Percentiles rank a stretch among this genome's conserved stretches.
These are phyloP conservation scores for Claviceps spartinae DNA, from an alignment of 2,329 filamentous ascomycete genomes.

Conservation along the genomic window DNA sequence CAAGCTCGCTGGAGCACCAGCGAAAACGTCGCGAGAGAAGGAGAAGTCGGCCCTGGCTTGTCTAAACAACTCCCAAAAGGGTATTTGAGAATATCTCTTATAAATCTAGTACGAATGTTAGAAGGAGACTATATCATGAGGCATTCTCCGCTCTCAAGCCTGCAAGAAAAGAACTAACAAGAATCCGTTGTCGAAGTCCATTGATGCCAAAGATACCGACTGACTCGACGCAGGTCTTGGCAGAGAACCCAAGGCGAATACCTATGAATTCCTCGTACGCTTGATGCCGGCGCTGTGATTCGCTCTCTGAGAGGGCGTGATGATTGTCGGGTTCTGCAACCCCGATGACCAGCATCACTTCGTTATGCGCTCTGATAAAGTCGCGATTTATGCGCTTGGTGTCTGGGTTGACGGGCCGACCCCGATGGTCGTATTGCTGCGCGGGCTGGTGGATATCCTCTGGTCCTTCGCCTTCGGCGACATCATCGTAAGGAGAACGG, in stretches of 20 bases:
- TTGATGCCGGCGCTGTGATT: slow-evolving; percentile 29
- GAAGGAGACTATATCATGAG: no score
- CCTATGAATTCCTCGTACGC: slow-evolving; percentile 35
- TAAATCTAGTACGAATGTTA: slow-evolving; percentile 30
- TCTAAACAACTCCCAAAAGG: slow-evolving; percentile 31
- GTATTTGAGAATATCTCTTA: slow-evolving; percentile 32
- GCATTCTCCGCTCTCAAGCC: not conserved
- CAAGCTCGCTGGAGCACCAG: slow-evolving; percentile 19
- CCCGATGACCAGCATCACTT: slow-evolving; percentile 50
- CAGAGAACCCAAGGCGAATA: slow-evolving; percentile 21
- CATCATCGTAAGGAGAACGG: slow-evolving; percentile 46
- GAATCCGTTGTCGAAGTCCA: slow-evolving; percentile 39
- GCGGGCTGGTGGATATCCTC: slow-evolving; percentile 24
- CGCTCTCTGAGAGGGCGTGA: slow-evolving; percentile 23
- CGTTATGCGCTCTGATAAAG: slow-evolving; percentile 46
- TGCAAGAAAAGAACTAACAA: slow-evolving; percentile 23
- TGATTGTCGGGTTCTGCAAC: slow-evolving; percentile 44
- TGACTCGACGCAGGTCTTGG: slow-evolving; percentile 22
- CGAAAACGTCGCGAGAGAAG: slow-evolving; percentile 16
- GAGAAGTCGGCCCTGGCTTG: slow-evolving; percentile 16
- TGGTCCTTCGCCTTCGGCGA: slow-evolving; percentile 35
- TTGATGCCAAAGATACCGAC: slow-evolving; percentile 38
- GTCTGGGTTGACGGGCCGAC: slow-evolving; percentile 40
- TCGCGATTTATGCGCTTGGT: slow-evolving; percentile 42
- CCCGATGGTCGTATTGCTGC: slow-evolving; percentile 41